Evolutionary conservation across 2,329 filamentous ascomycete genomes (phyloP).

Genomic region (Seiridium cupressi): DNA sequence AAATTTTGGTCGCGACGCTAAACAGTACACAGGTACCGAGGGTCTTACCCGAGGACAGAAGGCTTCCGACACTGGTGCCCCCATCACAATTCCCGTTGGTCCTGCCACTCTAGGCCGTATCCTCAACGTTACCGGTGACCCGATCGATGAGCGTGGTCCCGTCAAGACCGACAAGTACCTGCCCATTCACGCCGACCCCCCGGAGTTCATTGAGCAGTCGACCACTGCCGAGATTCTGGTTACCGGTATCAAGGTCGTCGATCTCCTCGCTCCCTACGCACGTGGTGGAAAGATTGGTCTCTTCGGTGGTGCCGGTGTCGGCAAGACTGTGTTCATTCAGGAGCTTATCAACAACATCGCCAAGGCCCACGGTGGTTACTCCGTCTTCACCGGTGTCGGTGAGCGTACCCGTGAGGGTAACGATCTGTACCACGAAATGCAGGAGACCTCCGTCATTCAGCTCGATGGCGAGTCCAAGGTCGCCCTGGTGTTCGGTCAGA

Average conservation of each 20-base stretch:
- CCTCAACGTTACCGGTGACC: conserved; percentile 99
- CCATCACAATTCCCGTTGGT: conserved; percentile 96
- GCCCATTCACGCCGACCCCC: conserved; percentile 93
- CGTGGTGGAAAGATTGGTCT: conserved; percentile 99
- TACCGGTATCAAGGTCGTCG: conserved; percentile 99
- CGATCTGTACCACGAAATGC: conserved; percentile 99
- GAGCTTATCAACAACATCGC: conserved; percentile 99
- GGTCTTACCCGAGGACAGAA: conserved; percentile 93
- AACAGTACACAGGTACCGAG: conserved; percentile 75
- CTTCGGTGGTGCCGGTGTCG: conserved; percentile 99
- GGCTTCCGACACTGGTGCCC: conserved; percentile 84
- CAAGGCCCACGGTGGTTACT: conserved; percentile 99
- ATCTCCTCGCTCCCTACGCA: conserved; percentile 96
- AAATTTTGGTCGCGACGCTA: conserved; percentile 20
- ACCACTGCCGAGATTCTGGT: conserved; percentile 94
- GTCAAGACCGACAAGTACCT: conserved; percentile 87
- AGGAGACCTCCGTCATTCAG: conserved; percentile 99
- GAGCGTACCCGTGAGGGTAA: conserved; percentile 99
- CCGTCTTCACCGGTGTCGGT: conserved; percentile 99
- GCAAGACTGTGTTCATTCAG: conserved; percentile 99
- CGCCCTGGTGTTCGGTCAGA: conserved; percentile 98
- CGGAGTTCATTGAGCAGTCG: conserved; percentile 91
- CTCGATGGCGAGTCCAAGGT: conserved; percentile 99
- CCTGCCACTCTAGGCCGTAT: conserved; percentile 94
- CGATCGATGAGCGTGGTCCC: conserved; percentile 98